Evolutionary conservation across 306 rosid species (phyloP).

Genomic region (Casuarina cunninghamiana): DNA sequence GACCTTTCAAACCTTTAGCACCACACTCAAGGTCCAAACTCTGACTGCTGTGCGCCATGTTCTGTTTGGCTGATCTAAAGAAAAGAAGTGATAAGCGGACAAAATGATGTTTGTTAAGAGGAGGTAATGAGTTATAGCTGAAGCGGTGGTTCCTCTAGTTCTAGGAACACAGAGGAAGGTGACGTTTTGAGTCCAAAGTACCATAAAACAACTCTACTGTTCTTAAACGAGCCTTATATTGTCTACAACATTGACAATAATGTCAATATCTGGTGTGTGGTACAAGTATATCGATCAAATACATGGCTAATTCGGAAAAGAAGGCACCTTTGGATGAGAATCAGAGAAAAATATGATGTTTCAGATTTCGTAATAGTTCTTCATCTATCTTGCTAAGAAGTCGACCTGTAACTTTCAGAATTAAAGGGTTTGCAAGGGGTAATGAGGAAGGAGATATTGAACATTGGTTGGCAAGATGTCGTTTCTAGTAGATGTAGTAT

Average conservation of each 20-base stretch:
- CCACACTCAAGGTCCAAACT: neutral
- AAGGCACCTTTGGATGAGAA: neutral
- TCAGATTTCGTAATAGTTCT: neutral
- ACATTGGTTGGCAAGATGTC: neutral
- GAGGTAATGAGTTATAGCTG: neutral
- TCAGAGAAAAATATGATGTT: neutral
- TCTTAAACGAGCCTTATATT: neutral
- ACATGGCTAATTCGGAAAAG: neutral
- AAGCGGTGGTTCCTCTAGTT: neutral
- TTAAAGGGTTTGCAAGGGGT: neutral
- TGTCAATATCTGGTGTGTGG: neutral
- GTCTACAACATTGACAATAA: neutral
- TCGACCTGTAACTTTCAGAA: neutral
- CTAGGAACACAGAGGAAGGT: neutral
- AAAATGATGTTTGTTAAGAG: neutral
- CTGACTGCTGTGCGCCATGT: neutral
- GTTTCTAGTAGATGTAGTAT: neutral
- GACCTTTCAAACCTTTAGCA: neutral
- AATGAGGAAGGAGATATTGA: neutral
- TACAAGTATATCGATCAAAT: neutral
- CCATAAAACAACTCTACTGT: neutral
- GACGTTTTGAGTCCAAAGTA: neutral
- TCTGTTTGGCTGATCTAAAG: constrained; percentile 5
- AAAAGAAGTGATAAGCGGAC: neutral
- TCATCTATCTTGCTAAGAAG: neutral